These are phyloP conservation scores for Salix suchowensis DNA, from an alignment of 345 rosid genomes.

Conservation along the genomic window DNA sequence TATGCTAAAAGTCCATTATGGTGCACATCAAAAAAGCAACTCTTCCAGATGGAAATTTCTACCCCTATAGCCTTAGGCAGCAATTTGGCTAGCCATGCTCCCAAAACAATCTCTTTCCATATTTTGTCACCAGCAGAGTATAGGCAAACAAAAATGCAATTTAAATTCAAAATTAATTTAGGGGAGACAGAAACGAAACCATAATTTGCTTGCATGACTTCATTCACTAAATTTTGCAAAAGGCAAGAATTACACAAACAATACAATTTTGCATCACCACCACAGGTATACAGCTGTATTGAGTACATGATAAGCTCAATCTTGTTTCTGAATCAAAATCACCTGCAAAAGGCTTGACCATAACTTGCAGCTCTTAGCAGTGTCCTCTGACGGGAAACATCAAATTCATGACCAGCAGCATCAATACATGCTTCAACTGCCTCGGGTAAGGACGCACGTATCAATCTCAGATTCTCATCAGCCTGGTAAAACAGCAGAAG, in stretches of 20 bases:
- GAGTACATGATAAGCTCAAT: not conserved
- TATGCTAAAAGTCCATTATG: not conserved
- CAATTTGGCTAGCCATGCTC: not conserved
- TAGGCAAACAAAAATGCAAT: not conserved
- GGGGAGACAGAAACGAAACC: not conserved
- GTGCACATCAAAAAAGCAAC: not conserved
- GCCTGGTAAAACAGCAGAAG: conserved; percentile 51
- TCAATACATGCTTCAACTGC: conserved; percentile 95
- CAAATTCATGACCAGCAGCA: conserved; percentile 94
- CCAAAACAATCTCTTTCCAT: not conserved
- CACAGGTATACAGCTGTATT: not conserved
- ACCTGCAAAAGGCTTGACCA: conserved; percentile 99
- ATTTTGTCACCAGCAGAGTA: not conserved
- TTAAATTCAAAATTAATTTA: not conserved
- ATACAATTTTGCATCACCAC: not conserved
- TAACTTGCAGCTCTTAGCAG: conserved; percentile 96
- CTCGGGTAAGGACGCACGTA: conserved; percentile 74
- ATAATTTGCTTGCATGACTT: not conserved
- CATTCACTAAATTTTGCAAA: not conserved
- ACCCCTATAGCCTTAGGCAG: not conserved
- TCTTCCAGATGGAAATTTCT: not conserved
- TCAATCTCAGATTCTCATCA: conserved; percentile 91
- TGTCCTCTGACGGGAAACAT: conserved; percentile 69
- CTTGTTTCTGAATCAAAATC: not conserved
- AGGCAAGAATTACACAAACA: not conserved